phyloP scores from a whole-genome alignment of 257 asterid species.

The Cinchona pubescens region DNA sequence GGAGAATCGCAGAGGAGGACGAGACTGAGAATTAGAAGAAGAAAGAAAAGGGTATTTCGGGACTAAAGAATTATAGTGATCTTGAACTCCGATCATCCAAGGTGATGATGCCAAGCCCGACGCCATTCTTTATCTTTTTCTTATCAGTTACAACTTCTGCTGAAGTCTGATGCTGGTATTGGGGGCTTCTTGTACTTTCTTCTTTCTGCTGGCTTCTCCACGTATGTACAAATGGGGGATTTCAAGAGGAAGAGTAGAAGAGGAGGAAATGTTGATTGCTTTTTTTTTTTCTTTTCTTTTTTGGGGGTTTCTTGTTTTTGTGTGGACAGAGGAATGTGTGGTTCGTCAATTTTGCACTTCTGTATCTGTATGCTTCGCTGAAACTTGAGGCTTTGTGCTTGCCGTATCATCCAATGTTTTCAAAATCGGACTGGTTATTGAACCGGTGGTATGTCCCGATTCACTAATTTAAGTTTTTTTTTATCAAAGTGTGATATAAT shows the following conservation, averaged over 20 bases:
- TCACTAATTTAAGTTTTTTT: too few species aligned
- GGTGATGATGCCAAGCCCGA: conserved; percentile 48
- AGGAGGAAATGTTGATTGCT: conserved; percentile 49
- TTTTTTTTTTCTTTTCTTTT: conserved; percentile 25
- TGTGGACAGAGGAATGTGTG: conserved; percentile 29
- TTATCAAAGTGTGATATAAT: too few species aligned
- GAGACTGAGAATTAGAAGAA: conserved; percentile 27
- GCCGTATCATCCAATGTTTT: conserved; percentile 4
- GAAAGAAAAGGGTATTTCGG: conserved; percentile 26
- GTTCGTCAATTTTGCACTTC: background rate
- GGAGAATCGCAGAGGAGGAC: conserved; percentile 26
- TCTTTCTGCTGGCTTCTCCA: background rate
- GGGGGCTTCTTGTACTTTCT: conserved; percentile 5
- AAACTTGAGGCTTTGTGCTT: conserved; percentile 3
- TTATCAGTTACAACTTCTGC: too few species aligned
- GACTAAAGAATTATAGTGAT: conserved; percentile 24
- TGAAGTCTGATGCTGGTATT: conserved; percentile 13
- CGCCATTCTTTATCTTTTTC: conserved; percentile 7
- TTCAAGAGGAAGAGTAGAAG: conserved; percentile 46
- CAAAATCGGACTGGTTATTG: too few species aligned
- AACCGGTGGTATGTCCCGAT: too few species aligned
- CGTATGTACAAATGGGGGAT: conserved; percentile 51
- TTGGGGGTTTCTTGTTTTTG: conserved; percentile 27
- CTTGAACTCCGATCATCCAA: conserved; percentile 34
- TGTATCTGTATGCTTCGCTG: background rate